Evolutionary conservation across 345 rosid genomes (phyloP).

Genomic region (Lumnitzera racemosa): DNA sequence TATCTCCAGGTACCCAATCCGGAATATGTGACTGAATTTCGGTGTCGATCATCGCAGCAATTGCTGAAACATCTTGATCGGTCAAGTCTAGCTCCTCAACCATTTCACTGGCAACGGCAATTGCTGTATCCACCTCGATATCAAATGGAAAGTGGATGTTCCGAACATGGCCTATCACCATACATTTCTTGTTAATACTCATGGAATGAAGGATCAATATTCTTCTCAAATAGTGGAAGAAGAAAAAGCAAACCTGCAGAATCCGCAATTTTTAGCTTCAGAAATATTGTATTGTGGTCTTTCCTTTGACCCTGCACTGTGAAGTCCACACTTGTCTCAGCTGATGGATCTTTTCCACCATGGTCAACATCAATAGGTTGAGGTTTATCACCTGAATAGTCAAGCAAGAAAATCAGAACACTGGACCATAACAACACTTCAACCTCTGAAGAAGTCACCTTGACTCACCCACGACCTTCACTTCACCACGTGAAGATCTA

Average conservation of each 20-base stretch:
- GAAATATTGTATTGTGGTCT: constrained; percentile 67
- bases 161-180: constrained; percentile 57
- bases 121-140: constrained; percentile 75
- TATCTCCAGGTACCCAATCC: constrained; percentile 44
- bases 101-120: constrained; percentile 92
- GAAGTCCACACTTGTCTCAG: constrained; percentile 45
- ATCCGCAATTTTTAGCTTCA: constrained; percentile 82
- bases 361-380: constrained; percentile 18
- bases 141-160: constrained; percentile 96
- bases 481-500: constrained; percentile 20
- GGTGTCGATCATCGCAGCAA: constrained; percentile 62
- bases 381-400: constrained; percentile 3
- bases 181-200: background rate
- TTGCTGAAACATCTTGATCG: constrained; percentile 76
- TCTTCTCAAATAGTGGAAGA: background rate
- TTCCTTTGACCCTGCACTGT: constrained; percentile 78
- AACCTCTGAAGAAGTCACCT: constrained; percentile 1
- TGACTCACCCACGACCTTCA: constrained; percentile 29
- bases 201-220: too few species aligned
- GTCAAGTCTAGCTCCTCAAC: constrained; percentile 85
- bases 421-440: background rate
- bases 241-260: constrained; percentile 50
- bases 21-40: constrained; percentile 76
- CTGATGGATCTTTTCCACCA: constrained; percentile 17
- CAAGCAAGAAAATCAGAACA: background rate